Evolutionary conservation across 306 rosid genomes (phyloP).

Genomic region (Quercus cerris): DNA sequence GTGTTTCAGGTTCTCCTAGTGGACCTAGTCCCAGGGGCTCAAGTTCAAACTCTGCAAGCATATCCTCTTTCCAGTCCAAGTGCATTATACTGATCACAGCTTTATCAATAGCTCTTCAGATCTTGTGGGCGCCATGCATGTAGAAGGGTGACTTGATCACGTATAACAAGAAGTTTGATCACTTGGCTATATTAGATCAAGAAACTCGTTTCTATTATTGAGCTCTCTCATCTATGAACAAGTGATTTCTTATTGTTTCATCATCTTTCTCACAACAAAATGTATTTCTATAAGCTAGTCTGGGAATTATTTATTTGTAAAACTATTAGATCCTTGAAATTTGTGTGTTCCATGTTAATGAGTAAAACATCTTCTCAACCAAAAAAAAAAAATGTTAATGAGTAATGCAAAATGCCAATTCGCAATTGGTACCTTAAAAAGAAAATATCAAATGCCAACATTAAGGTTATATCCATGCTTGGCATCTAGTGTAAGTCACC

Average conservation of each 20-base stretch:
- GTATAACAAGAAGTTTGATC: neutral
- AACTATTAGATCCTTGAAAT: neutral
- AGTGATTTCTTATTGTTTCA: neutral
- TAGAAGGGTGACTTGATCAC: neutral
- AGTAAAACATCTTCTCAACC: neutral
- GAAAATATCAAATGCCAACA: no score
- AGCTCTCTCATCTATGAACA: neutral
- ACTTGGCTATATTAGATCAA: neutral
- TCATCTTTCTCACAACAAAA: neutral
- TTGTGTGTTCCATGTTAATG: neutral
- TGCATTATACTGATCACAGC: neutral
- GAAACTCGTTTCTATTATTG: neutral
- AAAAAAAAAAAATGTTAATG: no score
- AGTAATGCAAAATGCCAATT: no score
- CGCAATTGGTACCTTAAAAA: no score
- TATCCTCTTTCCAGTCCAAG: neutral
- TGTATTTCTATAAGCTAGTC: neutral
- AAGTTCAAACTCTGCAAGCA: conserved; percentile 21
- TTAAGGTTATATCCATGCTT: no score
- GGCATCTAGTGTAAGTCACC: no score
- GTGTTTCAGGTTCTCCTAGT: conserved; percentile 24
- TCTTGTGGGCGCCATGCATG: neutral
- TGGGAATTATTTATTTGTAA: neutral
- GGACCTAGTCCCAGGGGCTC: neutral
- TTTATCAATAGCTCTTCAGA: neutral